These are phyloP conservation scores for Thermochaetoides thermophila DNA, from an alignment of 495 filamentous ascomycete genomes.

Conservation along the genomic window DNA sequence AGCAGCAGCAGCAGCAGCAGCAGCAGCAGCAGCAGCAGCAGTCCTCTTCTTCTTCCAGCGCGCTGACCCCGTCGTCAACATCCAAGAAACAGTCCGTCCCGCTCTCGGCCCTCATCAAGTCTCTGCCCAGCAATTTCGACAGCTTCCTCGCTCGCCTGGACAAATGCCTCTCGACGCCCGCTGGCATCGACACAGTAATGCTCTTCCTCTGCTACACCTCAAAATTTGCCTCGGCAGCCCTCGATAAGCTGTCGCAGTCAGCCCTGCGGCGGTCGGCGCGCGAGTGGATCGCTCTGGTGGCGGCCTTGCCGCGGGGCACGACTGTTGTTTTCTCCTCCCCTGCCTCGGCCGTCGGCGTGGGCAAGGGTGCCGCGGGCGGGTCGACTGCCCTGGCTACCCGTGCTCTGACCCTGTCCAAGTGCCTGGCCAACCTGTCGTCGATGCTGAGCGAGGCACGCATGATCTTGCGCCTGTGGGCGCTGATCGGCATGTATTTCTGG, in stretches of 20 bases:
- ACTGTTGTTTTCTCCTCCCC: conserved; percentile 21
- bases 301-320: conserved; percentile 21
- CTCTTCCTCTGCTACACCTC: conserved; percentile 51
- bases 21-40: conserved; percentile 8
- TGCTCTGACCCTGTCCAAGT: conserved; percentile 25
- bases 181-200: conserved; percentile 47
- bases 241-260: conserved; percentile 20
- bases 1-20: conserved; percentile 10
- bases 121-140: conserved; percentile 29
- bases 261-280: conserved; percentile 24
- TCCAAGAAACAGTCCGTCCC: conserved; percentile 12
- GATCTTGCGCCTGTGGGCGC: conserved; percentile 63
- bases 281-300: conserved; percentile 26
- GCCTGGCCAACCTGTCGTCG: conserved; percentile 33
- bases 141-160: conserved; percentile 36
- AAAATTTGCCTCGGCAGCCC: conserved; percentile 30
- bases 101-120: conserved; percentile 18
- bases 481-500: conserved; percentile 68
- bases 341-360: conserved; percentile 8
- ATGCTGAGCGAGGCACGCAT: conserved; percentile 51
- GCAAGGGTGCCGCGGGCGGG: conserved; percentile 17
- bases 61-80: conserved; percentile 21
- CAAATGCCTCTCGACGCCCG: conserved; percentile 42
- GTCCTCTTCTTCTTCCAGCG: conserved; percentile 20
- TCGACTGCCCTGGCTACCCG: conserved; percentile 28